These are phyloP conservation scores for Linnemannia exigua DNA, from an alignment of 192 early-diverging fungal genomes.

Conservation along the genomic window DNA sequence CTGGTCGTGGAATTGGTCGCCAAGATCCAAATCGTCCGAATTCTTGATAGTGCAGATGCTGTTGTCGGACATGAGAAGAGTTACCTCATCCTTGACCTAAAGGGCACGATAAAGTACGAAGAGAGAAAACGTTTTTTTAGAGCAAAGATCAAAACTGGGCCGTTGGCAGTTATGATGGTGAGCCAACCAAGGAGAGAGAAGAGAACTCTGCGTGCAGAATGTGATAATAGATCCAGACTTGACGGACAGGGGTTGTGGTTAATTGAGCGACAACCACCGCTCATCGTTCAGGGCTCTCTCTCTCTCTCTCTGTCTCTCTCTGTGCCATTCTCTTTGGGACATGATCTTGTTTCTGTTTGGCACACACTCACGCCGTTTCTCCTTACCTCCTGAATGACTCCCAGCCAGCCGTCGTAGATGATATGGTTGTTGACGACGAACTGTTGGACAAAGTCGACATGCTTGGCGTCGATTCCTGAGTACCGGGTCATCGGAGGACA, in stretches of 20 bases:
- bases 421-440: conserved; percentile 51
- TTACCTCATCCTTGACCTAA: conserved; percentile 58
- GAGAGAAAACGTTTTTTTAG: neutral
- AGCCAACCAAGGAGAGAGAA: neutral
- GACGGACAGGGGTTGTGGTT: neutral
- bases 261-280: neutral
- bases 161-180: neutral
- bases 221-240: neutral
- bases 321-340: neutral
- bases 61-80: conserved; percentile 36
- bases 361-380: neutral
- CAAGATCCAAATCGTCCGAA: conserved; percentile 48
- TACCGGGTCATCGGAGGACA: conserved; percentile 46
- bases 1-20: conserved; percentile 45
- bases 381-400: conserved; percentile 55
- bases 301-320: no score
- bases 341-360: neutral
- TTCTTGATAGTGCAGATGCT: conserved; percentile 50
- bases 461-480: conserved; percentile 50
- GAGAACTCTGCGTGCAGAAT: neutral
- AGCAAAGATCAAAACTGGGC: neutral
- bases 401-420: conserved; percentile 59
- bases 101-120: neutral
- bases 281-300: neutral
- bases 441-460: conserved; percentile 53